A percentile compares a stretch with the other conserved stretches of the same genome.
phyloP scores from a whole-genome alignment of 495 filamentous ascomycete species.

The Xylaria castorea region DNA sequence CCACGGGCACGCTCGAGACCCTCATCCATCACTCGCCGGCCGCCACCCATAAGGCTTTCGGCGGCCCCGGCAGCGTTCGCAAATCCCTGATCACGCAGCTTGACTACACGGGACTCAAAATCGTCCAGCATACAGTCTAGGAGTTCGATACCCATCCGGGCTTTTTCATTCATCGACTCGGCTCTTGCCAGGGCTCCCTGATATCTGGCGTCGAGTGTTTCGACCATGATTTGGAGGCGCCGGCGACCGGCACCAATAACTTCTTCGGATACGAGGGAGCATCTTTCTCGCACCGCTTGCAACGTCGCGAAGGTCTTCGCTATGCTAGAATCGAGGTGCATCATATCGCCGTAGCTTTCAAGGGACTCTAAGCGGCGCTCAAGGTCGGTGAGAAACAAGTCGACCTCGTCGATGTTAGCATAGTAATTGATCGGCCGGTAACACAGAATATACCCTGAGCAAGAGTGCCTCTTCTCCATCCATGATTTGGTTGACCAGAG shows the following conservation, averaged over 20 bases:
- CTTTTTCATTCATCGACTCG: slow-evolving; percentile 89
- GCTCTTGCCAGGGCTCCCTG: slow-evolving; percentile 85
- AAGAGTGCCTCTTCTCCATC: slow-evolving; percentile 69
- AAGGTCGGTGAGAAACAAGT: slow-evolving; percentile 87
- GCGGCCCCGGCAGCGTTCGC: slow-evolving; percentile 68
- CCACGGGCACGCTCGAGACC: slow-evolving; percentile 75
- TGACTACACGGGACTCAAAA: slow-evolving; percentile 80
- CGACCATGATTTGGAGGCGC: slow-evolving; percentile 86
- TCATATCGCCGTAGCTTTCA: slow-evolving; percentile 81
- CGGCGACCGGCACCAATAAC: slow-evolving; percentile 86
- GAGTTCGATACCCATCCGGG: slow-evolving; percentile 81
- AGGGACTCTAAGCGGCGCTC: slow-evolving; percentile 86
- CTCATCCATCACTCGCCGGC: slow-evolving; percentile 75
- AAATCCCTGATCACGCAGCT: slow-evolving; percentile 60
- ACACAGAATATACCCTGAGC: slow-evolving; percentile 58
- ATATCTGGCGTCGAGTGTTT: slow-evolving; percentile 90
- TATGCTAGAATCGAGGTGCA: slow-evolving; percentile 79
- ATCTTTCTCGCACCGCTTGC: slow-evolving; percentile 85
- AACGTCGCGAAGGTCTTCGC: slow-evolving; percentile 82
- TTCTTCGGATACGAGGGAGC: slow-evolving; percentile 88
- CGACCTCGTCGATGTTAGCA: slow-evolving; percentile 64
- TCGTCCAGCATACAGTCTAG: slow-evolving; percentile 85
- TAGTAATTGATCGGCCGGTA: not conserved
- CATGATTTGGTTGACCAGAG: slow-evolving; percentile 69
- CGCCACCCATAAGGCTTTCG: slow-evolving; percentile 68